These are phyloP conservation scores for Thelonectria blattea DNA, from an alignment of 2,329 filamentous ascomycete species.

Conservation along the genomic window DNA sequence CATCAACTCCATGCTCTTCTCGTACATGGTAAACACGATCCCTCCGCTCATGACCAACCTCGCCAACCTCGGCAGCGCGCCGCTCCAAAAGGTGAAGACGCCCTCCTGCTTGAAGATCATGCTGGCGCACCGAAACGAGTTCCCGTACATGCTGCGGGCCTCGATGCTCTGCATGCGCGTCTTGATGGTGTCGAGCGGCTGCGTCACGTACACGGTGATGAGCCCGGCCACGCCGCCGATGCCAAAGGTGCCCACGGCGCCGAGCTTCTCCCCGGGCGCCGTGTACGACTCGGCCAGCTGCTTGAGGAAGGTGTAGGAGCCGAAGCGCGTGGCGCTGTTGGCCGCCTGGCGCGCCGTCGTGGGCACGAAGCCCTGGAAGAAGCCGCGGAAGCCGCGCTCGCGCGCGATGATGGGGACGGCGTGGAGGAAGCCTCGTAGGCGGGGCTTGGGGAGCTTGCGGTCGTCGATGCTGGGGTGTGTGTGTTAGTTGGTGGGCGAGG, in stretches of 20 bases:
- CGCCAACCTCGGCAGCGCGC: slow-evolving; percentile 83
- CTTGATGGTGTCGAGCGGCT: slow-evolving; percentile 90
- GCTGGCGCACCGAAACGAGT: slow-evolving; percentile 81
- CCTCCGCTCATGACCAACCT: slow-evolving; percentile 89
- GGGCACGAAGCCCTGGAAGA: slow-evolving; percentile 96
- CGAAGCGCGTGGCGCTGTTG: slow-evolving; percentile 91
- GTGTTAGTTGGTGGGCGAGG: slow-evolving; percentile 6
- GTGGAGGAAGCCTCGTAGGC: slow-evolving; percentile 90
- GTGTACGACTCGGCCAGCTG: slow-evolving; percentile 93
- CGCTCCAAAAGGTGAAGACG: slow-evolving; percentile 89
- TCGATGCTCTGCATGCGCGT: slow-evolving; percentile 98
- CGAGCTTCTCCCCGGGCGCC: slow-evolving; percentile 92
- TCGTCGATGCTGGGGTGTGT: slow-evolving; percentile 79
- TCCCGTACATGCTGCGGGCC: slow-evolving; percentile 80
- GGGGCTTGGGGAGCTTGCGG: slow-evolving; percentile 82
- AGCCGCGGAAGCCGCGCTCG: slow-evolving; percentile 87
- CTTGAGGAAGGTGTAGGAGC: slow-evolving; percentile 86
- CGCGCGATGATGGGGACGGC: slow-evolving; percentile 85
- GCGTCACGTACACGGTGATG: slow-evolving; percentile 83
- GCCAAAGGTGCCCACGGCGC: slow-evolving; percentile 84
- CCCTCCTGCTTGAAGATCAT: slow-evolving; percentile 91
- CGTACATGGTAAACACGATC: slow-evolving; percentile 98
- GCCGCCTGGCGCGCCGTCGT: slow-evolving; percentile 94
- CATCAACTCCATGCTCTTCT: slow-evolving; percentile 93
- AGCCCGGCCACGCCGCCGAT: slow-evolving; percentile 88